Evolutionary conservation across 2,329 filamentous ascomycete species (phyloP).

Genomic region (Trichoderma aggressivum): DNA sequence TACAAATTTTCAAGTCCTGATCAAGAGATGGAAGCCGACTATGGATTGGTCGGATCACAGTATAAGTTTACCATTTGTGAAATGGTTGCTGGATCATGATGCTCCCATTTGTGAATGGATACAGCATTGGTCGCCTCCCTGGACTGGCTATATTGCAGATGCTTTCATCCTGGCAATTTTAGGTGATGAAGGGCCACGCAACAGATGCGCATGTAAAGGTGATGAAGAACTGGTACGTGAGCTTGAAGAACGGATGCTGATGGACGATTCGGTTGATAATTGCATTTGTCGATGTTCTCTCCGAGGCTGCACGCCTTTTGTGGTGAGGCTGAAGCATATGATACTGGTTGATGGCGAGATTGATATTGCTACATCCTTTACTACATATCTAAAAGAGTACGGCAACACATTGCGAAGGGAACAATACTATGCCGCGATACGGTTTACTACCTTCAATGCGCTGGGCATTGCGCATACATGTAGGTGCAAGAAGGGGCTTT

Average conservation of each 20-base stretch:
- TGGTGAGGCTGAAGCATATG: not conserved
- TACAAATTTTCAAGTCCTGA: not conserved
- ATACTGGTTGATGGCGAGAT: not conserved
- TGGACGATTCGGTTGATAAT: not conserved
- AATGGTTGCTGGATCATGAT: not conserved
- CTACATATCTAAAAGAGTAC: not conserved
- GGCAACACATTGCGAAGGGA: not conserved
- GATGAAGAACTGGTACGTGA: not conserved
- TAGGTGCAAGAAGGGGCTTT: accelerated
- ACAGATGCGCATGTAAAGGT: not conserved
- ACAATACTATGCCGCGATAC: not conserved
- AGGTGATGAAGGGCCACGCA: not conserved
- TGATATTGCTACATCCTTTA: not conserved
- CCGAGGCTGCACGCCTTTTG: not conserved
- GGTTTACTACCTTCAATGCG: not conserved
- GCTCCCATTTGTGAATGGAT: not conserved
- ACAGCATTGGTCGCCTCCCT: accelerated
- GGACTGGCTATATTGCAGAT: not conserved
- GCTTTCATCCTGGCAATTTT: not conserved
- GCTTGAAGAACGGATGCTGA: not conserved
- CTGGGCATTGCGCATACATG: not conserved
- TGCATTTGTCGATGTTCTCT: not conserved
- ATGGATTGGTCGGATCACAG: too few relatives aligned
- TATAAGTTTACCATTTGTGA: not conserved
- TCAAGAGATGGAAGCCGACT: too few relatives aligned